Conservation (phyloP, 106 monocot species). For the Platanthera guangdongensis region DNA sequence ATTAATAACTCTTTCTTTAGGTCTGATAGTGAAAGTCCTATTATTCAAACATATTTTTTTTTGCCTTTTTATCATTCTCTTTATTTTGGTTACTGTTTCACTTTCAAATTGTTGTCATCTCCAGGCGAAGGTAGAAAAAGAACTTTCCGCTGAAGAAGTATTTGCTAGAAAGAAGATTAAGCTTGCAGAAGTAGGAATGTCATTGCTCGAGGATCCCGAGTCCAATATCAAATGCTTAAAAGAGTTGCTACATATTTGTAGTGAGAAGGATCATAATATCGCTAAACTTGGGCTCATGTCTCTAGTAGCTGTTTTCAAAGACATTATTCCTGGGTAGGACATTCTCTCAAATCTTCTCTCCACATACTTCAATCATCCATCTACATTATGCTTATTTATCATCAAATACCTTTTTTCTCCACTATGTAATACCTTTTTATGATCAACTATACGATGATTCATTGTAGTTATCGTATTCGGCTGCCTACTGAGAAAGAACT, state of each 20-base stretch:
- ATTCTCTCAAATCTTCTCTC: neutral
- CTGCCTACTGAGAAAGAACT: constrained; percentile 84
- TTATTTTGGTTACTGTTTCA: neutral
- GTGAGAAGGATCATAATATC: constrained; percentile 61
- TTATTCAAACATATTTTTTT: neutral
- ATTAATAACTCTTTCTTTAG: neutral
- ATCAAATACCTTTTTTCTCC: neutral
- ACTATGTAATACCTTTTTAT: neutral
- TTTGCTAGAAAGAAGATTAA: constrained; percentile 72
- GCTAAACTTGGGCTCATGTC: constrained; percentile 75
- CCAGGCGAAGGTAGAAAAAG: constrained; percentile 74
- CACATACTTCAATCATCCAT: neutral
- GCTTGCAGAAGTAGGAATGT: constrained; percentile 73
- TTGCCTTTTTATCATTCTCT: neutral
- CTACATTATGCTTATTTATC: neutral
- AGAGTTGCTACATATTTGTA: constrained; percentile 65
- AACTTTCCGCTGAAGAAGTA: constrained; percentile 77
- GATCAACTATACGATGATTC: neutral
- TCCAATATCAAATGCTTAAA: constrained; percentile 65
- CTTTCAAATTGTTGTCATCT: constrained; percentile 4
- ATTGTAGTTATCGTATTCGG: constrained; percentile 78
- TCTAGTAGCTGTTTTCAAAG: constrained; percentile 84
- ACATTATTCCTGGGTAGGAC: constrained; percentile 88
- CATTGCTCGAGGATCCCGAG: constrained; percentile 80
- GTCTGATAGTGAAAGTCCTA: neutral